Evolutionary conservation across 331 rosid genomes (phyloP), one percentile per base, ranked within the genome.

Genomic region (Quercus lobata): DNA sequence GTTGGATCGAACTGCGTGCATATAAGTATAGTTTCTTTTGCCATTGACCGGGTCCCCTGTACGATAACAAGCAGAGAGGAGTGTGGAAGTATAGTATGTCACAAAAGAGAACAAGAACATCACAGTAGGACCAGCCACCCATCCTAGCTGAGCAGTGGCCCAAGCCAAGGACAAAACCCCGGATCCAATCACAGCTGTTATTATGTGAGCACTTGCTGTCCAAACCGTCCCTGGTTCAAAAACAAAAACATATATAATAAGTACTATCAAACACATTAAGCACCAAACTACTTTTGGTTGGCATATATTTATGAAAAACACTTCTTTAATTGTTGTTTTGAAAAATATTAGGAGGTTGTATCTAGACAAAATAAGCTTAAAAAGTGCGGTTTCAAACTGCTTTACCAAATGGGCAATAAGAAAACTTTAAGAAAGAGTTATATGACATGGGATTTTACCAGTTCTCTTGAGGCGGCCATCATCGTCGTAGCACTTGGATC

Each of bases 121-220:
- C 8, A 78, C 88, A 49, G 57, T 34, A 24, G 93, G 89, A 22
- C 97, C 97, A 68, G 91, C 94, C 63, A 94, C 44, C 98, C 97
- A 92, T 72, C 98, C 98, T 57, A 94, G 90, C 81, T 94, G 98
- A 35, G 98, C 97, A 10, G 79, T 78, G 8, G 97, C 92, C 98
- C 98, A 94, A 25, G 97, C 93, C 84, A 94, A 70, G 2, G 97
- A 89, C 8, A 94, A 49, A 54, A 94, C 97, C 5, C 98, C 97
- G 7, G 98, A 92, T 0, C 98, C 98, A 19, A 94, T 90, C 27
- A 94, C 94, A 1, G 97, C 96, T 0, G 98, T 94, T 73, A 94
- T 89, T 27, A 94, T 88, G 81, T 94, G 98, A 34, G 97, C 90
- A 79, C 91, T 86, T 9, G 91, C 91, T 4, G 97, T 94, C 92